Base-by-base conservation (phyloP, 106 monocot genomes). In the Narthecium ossifragum region DNA sequence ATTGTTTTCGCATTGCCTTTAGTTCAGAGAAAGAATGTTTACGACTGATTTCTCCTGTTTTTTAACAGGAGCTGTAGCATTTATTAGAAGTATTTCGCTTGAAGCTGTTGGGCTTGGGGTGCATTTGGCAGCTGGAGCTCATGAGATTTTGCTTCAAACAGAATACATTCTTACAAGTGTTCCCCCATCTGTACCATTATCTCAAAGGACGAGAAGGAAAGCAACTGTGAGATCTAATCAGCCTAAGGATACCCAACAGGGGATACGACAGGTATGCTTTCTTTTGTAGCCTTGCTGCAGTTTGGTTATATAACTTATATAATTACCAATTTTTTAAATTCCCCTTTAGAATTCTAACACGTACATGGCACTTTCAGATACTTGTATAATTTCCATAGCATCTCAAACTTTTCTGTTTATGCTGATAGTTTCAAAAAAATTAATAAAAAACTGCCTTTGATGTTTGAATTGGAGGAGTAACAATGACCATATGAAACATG, bases 21-120 rank as follows among this genome's bases (percentile, higher is more conserved):
- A n/a, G n/a, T n/a, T n/a, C n/a, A n/a, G n/a, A n/a, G n/a, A n/a
- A n/a, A n/a, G n/a, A n/a, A n/a, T n/a, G n/a, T n/a, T n/a, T n/a
- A n/a, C n/a, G n/a, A n/a, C n/a, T n/a, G n/a, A n/a, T n/a, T n/a
- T n/a, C n/a, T n/a, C n/a, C 25, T 52, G 13, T 3, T 55, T 8
- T 71, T 71, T 53, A 15, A 29, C 67, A 98, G 96, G 96, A 40
- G 96, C 96, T 33, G 63, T 87, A 36, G 76, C 96, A 55, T 98
- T 98, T 74, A 63, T 90, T 51, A 83, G 70, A 65, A 98, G 86
- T 43, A 55, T 98, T 47, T 84, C 96, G 24, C 73, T 98, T 65
- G 96, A 98, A 84, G 96, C 96, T 55, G 84, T 90, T 67, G 96
- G 84, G 9, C 71, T 98, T 23, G 96, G 96, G 5, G 78, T 98